phyloP scores from a whole-genome alignment of 495 filamentous ascomycete genomes.

The Niebla homalea region DNA sequence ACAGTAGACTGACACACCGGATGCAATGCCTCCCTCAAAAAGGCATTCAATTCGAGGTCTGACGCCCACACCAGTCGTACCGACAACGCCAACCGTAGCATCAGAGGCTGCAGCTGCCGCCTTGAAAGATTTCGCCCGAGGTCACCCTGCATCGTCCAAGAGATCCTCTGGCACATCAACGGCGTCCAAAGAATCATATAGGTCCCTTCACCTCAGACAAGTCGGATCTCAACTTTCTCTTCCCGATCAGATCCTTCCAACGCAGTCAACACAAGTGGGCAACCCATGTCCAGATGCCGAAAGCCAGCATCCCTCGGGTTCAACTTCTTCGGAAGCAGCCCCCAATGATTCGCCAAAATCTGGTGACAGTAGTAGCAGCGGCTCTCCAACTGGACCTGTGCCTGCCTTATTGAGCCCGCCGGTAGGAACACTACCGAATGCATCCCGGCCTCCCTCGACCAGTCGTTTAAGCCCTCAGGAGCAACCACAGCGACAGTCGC shows the following conservation, averaged over 20 bases:
- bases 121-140: constrained; percentile 12
- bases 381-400: not conserved
- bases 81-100: constrained; percentile 1
- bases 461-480: not conserved
- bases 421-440: not conserved
- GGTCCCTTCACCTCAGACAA: not conserved
- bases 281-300: not conserved
- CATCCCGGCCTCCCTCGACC: not conserved
- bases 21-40: too few relatives aligned
- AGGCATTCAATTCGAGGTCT: too few relatives aligned
- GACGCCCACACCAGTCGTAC: too few relatives aligned
- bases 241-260: too few relatives aligned
- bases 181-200: constrained; percentile 7
- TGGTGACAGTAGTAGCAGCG: not conserved
- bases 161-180: constrained; percentile 12
- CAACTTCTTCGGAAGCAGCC: not conserved
- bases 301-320: not conserved
- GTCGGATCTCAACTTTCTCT: too few relatives aligned
- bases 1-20: too few relatives aligned
- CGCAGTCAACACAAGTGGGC: not conserved
- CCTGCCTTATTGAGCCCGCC: too few relatives aligned
- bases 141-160: constrained; percentile 14
- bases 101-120: constrained; percentile 12
- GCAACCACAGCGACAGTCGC: not conserved
- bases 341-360: not conserved